Conservation (phyloP, 805 yeast genomes). For the Kurtzmaniella cleridarum region DNA sequence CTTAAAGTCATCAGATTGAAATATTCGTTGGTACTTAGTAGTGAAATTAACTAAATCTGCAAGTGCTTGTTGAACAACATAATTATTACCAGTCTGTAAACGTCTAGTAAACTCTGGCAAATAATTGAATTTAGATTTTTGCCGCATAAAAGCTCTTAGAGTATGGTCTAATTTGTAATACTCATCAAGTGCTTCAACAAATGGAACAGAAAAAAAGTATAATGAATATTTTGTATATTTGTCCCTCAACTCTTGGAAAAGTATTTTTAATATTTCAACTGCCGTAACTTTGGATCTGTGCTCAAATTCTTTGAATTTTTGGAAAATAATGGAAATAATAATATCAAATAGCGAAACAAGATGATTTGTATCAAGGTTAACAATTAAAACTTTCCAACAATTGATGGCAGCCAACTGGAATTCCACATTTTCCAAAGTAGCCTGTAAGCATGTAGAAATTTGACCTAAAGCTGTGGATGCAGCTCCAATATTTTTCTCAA, state of each 20-base stretch:
- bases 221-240: constrained; percentile 41
- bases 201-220: constrained; percentile 50
- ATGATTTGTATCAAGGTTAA: constrained; percentile 49
- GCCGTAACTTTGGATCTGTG: constrained; percentile 46
- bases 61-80: constrained; percentile 69
- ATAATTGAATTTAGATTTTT: constrained; percentile 27
- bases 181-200: constrained; percentile 30
- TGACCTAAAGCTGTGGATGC: constrained; percentile 64
- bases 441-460: constrained; percentile 78
- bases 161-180: constrained; percentile 15
- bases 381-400: constrained; percentile 63
- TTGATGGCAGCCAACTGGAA: constrained; percentile 57
- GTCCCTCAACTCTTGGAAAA: constrained; percentile 25
- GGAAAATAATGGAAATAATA: constrained; percentile 66
- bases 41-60: constrained; percentile 56
- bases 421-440: constrained; percentile 60
- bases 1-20: constrained; percentile 39
- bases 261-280: constrained; percentile 40
- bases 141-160: constrained; percentile 25
- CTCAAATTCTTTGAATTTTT: constrained; percentile 54
- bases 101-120: constrained; percentile 52
- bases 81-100: constrained; percentile 56
- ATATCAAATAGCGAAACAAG: constrained; percentile 67
- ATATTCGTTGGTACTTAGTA: constrained; percentile 42
- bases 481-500: constrained; percentile 52